Base-by-base conservation (phyloP, 139 green algal species). In the Nannochloris sp. region DNA sequence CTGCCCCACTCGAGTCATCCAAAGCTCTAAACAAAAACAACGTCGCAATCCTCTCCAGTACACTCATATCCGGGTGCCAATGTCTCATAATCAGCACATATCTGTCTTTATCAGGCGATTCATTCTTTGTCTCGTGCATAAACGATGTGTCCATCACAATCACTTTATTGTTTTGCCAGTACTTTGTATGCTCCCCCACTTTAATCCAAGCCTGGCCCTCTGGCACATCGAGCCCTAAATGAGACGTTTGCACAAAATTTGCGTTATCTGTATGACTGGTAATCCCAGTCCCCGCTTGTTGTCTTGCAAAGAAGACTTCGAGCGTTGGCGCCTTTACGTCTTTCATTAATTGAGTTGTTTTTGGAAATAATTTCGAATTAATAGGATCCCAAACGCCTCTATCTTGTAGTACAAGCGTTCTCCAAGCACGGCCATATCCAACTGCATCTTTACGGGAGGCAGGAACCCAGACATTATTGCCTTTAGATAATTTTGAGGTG, bases 331-430 rank as follows among this genome's bases (percentile, higher is more conserved):
- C 72, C 8, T 75, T 32, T n/a, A 75, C 38, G n/a, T 70, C 30
- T 14, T 73, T 64, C 23, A 81, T 31, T 7, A 84, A 24, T 32
- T 70, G 33, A 4, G 47, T 64, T 1, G 78, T 84, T 19, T 64
- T 56, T 13, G 78, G 76, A 54, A 84, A 84, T 14, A 84, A 64
- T 42, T 38, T 36, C 1, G 25, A 59, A 29, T 79, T 79, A 37
- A 42, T 32, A 9, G 51, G 30, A 19, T 79, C 67, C 72, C 72
- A 79, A 24, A 48, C 31, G 12, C 77, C 72, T 0, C 77, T 55
- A 54, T 84, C 77, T 61, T 83, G 76, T 37, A 84, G 61, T 32
- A 84, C 78, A 34, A 84, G 65, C 6, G 78, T 84, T 31, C 76
- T 65, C 78, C 78, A 84, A 48, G 83, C 71, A 14, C 54, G 66